Evolutionary conservation across 192 early-diverging fungal species (phyloP), one percentile per base, ranked within the genome.

Genomic region (Backusella tuberculispora): DNA sequence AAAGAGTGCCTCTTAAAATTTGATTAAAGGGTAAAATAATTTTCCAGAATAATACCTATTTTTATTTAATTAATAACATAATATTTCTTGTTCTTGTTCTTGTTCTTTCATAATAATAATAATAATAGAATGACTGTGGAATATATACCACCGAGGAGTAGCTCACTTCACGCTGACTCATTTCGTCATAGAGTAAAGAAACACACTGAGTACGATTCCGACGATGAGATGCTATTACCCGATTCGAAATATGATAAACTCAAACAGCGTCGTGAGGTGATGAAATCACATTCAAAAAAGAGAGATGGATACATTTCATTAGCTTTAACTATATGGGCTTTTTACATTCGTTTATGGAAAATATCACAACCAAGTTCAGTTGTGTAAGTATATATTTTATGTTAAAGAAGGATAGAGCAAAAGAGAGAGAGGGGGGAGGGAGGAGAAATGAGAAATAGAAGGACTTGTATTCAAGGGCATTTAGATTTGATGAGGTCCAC

Each of bases 401-500:
- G 29, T 34, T 34, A 5, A 19, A 7, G 13, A 21, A 13, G 12
- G 7, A 3, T 1, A 9, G 45, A n/a, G n/a, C n/a, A n/a, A n/a
- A n/a, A n/a, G n/a, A n/a, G n/a, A n/a, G n/a, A n/a, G n/a, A n/a
- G n/a, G n/a, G n/a, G n/a, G n/a, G n/a, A n/a, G n/a, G n/a, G n/a
- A n/a, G n/a, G n/a, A n/a, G n/a, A n/a, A n/a, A n/a, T n/a, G n/a
- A n/a, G n/a, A 46, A 14, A 21, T 6, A 12, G 8, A 43, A 5
- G 5, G 14, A 5, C 14, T 15, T 15, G 24, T 45, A 69, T 42
- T 60, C 21, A 60, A 60, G 9, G 53, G 9, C 7, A 60, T 24
- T 12, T 76, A 94, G 92, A 5, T 99, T 99, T 80, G 96, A 99
- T 81, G 97, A 99, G 84, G 97, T 99, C 45, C 97, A 99, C 72